Conservation (phyloP, 1,284 basidiomycete genomes). For the Anthracocystis walkeri region DNA sequence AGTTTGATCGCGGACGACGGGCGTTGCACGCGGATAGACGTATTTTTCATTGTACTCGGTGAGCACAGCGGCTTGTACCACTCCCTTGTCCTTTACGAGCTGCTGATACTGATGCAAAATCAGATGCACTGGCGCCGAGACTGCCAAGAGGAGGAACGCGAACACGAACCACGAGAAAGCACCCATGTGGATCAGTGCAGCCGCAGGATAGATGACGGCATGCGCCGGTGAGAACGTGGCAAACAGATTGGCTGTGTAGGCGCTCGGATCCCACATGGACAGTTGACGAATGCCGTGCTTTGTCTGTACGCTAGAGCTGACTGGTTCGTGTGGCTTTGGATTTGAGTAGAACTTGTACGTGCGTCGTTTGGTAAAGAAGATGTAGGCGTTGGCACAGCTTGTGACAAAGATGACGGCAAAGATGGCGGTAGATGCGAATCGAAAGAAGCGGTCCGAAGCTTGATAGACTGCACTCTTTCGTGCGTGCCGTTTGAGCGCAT, state of each 20-base stretch:
- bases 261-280: constrained; percentile 45
- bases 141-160: constrained; percentile 25
- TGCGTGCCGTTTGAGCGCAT: constrained; percentile 40
- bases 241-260: constrained; percentile 43
- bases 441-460: constrained; percentile 48
- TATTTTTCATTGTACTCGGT: constrained; percentile 61
- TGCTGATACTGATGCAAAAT: constrained; percentile 47
- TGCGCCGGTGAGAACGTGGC: constrained; percentile 47
- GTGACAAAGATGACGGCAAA: constrained; percentile 35
- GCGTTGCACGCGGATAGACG: constrained; percentile 53
- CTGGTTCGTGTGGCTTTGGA: constrained; percentile 21
- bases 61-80: constrained; percentile 54
- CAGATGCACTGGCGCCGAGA: constrained; percentile 41
- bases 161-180: constrained; percentile 34
- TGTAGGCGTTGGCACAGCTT: constrained; percentile 45
- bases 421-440: constrained; percentile 26
- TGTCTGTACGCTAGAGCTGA: constrained; percentile 30
- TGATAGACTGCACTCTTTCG: constrained; percentile 37
- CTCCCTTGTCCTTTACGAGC: constrained; percentile 51
- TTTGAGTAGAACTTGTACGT: constrained; percentile 52
- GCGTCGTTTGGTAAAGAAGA: constrained; percentile 49
- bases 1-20: constrained; percentile 48
- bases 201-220: constrained; percentile 33
- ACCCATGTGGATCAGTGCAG: constrained; percentile 29
- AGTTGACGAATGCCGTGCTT: constrained; percentile 46